Conservation (phyloP, 768 basidiomycete genomes). For the Hypholoma fasciculare region DNA sequence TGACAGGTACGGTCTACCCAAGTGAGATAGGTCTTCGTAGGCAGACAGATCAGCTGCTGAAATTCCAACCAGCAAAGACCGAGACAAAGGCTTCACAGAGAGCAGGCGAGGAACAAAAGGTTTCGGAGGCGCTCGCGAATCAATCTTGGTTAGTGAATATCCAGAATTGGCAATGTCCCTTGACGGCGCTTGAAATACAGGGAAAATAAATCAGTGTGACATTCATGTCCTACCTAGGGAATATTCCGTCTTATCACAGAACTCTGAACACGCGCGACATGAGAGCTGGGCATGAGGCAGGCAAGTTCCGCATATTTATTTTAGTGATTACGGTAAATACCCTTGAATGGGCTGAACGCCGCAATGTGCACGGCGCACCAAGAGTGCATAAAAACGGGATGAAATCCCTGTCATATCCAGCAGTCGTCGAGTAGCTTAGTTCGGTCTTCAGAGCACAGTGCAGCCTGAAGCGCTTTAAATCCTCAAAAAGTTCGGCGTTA, state of each 20-base stretch:
- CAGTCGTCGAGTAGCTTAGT: too few species aligned
- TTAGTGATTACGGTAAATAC: slow-evolving; percentile 2
- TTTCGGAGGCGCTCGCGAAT: not conserved
- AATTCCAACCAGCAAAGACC: not conserved
- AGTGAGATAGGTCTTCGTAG: not conserved
- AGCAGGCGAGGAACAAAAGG: not conserved
- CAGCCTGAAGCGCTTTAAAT: too few species aligned
- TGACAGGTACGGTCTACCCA: too few species aligned
- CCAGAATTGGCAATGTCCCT: not conserved
- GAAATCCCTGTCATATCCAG: too few species aligned
- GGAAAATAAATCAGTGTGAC: not conserved
- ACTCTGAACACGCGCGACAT: not conserved
- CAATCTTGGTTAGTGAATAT: not conserved
- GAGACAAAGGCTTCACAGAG: not conserved
- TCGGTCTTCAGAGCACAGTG: too few species aligned
- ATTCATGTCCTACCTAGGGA: not conserved
- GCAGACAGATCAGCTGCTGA: not conserved
- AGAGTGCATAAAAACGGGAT: too few species aligned
- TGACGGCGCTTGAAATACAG: not conserved
- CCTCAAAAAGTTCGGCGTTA: too few species aligned
- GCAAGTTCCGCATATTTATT: slow-evolving; percentile 4
- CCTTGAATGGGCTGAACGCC: not conserved
- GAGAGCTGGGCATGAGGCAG: slow-evolving; percentile 8
- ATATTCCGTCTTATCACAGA: slow-evolving; percentile 6
- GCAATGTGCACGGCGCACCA: not conserved